Evolutionary conservation across 2,329 filamentous ascomycete species (phyloP).

Genomic region (Pyricularia grisea): DNA sequence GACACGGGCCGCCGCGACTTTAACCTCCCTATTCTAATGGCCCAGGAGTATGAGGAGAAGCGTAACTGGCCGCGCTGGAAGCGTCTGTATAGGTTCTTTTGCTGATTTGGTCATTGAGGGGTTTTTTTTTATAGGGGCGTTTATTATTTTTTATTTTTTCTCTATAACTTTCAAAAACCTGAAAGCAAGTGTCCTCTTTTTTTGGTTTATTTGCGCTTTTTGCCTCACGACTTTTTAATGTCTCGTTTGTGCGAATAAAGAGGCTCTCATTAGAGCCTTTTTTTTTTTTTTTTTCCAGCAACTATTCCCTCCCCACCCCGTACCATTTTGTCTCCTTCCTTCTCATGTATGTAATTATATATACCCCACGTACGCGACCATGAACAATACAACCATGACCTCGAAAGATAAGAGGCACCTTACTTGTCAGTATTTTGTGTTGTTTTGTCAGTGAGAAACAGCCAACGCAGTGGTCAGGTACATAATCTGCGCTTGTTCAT

Average conservation of each 20-base stretch:
- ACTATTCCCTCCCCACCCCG: neutral
- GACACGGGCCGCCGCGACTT: constrained; percentile 78
- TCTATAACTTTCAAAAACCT: neutral
- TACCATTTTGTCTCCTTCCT: neutral
- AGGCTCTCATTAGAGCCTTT: neutral
- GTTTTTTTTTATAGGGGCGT: neutral
- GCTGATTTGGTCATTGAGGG: constrained; percentile 29
- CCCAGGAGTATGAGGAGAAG: constrained; percentile 70
- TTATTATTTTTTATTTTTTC: neutral
- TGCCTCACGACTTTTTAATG: neutral
- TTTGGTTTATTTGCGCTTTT: neutral
- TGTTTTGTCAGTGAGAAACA: neutral
- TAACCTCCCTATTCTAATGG: constrained; percentile 67
- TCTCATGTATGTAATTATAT: neutral
- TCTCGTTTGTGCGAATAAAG: neutral
- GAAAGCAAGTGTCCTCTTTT: neutral
- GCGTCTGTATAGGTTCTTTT: constrained; percentile 63
- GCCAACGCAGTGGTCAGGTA: neutral
- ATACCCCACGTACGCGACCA: neutral
- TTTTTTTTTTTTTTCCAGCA: neutral
- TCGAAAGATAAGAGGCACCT: neutral
- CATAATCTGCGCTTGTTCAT: neutral
- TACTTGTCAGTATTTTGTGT: neutral
- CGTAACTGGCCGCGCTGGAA: constrained; percentile 69
- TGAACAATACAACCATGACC: neutral